Percentiles rank a stretch among this genome's conserved stretches.
phyloP scores from a whole-genome alignment of 2,329 filamentous ascomycete species.

The Diaporthe sp. region DNA sequence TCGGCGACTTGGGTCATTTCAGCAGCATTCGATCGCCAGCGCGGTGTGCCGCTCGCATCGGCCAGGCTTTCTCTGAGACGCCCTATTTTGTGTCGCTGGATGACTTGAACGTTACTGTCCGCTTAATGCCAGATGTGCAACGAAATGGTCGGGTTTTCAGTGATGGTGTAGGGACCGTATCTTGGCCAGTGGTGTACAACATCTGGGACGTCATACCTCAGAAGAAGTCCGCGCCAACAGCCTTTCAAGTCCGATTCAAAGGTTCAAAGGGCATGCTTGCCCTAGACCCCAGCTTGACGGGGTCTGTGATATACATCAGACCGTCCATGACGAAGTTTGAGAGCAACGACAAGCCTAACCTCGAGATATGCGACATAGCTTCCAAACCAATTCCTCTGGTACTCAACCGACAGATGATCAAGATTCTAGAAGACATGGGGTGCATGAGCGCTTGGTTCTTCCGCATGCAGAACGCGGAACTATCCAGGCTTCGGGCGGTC shows the following conservation, averaged over 20 bases:
- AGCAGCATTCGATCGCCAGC: conserved; percentile 65
- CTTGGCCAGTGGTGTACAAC: conserved; percentile 67
- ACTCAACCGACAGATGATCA: conserved; percentile 86
- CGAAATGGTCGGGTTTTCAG: conserved; percentile 75
- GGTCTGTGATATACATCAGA: conserved; percentile 73
- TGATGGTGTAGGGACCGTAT: conserved; percentile 85
- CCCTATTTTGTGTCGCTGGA: conserved; percentile 70
- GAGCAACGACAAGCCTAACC: conserved; percentile 64
- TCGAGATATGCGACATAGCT: conserved; percentile 81
- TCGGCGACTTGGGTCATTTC: conserved; percentile 66
- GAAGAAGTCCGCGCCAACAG: conserved; percentile 68
- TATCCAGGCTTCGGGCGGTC: conserved; percentile 71
- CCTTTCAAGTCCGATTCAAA: conserved; percentile 81
- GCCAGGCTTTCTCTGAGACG: conserved; percentile 82
- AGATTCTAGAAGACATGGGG: conserved; percentile 85
- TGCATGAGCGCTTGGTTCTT: conserved; percentile 73
- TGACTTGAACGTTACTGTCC: conserved; percentile 52
- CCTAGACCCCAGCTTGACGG: conserved; percentile 72
- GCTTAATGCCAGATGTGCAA: conserved; percentile 63
- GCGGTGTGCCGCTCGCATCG: conserved; percentile 71
- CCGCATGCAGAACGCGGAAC: conserved; percentile 72
- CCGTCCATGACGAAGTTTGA: conserved; percentile 86
- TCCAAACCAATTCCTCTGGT: conserved; percentile 77
- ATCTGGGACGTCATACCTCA: conserved; percentile 70
- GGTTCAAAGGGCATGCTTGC: conserved; percentile 86